These are phyloP conservation scores for Vitis cinerea DNA, from an alignment of 164 flowering plant genomes.

Conservation along the genomic window DNA sequence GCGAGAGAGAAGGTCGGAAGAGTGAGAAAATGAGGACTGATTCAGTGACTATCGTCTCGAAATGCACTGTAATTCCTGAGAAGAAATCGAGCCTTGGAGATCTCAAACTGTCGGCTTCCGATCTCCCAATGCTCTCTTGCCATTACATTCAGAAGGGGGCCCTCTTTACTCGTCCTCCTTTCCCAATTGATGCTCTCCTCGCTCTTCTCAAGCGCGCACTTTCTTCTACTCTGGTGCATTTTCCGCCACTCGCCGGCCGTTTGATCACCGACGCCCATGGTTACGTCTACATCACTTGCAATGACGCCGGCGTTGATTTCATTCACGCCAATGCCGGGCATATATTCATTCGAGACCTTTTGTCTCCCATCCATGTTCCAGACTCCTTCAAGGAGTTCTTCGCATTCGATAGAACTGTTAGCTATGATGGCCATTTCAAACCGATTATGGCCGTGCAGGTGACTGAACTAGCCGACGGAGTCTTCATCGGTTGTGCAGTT, in stretches of 20 bases:
- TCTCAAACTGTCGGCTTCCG: conserved; percentile 60
- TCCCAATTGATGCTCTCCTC: conserved; percentile 17
- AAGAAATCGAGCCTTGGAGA: conserved; percentile 27
- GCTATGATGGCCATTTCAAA: conserved; percentile 46
- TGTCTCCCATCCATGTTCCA: conserved; percentile 34
- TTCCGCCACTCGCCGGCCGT: conserved; percentile 68
- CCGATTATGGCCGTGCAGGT: conserved; percentile 63
- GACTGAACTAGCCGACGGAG: conserved; percentile 60
- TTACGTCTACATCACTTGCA: conserved; percentile 48
- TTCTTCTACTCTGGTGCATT: conserved; percentile 43
- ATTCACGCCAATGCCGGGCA: conserved; percentile 33
- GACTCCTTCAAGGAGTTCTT: conserved; percentile 38
- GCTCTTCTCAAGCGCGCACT: conserved; percentile 34
- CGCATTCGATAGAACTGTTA: conserved; percentile 39
- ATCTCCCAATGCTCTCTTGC: conserved; percentile 65
- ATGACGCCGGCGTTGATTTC: conserved; percentile 57
- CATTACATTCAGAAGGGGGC: conserved; percentile 66
- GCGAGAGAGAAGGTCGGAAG: conserved; percentile 3
- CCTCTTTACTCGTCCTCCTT: conserved; percentile 40
- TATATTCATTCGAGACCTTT: conserved; percentile 27
- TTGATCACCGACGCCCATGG: conserved; percentile 44
- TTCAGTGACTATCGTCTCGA: conserved; percentile 24
- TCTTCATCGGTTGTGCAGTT: conserved; percentile 59
- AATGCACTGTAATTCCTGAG: conserved; percentile 36
- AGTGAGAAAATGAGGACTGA: conserved; percentile 18